Evolutionary conservation across 768 basidiomycete species (phyloP), one percentile per base, ranked within the genome.

Genomic region (Tylopilus felleus): DNA sequence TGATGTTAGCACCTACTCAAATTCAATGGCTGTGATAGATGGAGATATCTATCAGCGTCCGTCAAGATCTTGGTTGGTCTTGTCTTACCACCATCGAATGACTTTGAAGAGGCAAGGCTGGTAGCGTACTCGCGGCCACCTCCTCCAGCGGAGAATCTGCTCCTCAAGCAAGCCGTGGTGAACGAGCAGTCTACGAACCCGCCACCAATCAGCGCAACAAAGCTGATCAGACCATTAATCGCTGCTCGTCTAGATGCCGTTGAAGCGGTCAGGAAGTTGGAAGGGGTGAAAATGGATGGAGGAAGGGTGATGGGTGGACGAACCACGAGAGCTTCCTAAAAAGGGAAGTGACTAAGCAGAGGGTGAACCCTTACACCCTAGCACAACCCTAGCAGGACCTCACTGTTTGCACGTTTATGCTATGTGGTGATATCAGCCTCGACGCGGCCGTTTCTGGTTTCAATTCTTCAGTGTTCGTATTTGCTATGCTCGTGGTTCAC

Each of bases 401-500:
- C 55, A 53, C 63, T 53, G 61, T 16, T 57, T 60, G 61, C 68
- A 70, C 65, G 64, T 68, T 70, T 62, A 68, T 70, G 65, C 52
- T 67, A 69, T 70, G 65, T 52, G 65, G 65, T 69, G 68, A 69
- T 59, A 64, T 65, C 59, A 59, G 59, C 53, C 61, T 64, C 51
- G n/a, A n/a, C 51, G 56, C 60, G 58, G 57, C 65, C 59, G 27
- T 52, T 59, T 67, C 62, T 66, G 66, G 55, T 61, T 66, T 46
- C 56, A 58, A 33, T 60, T 54, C 35, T 55, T 47, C 52, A 47
- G 47, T 63, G 50, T 59, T 62, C 54, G 43, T 63, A 67, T 62
- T 64, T 70, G 60, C 64, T 55, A 79, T 80, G 80, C 72, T 90
- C 64, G 76, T 86, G 58, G 74, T 88, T 23, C 85, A 89, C 70